Percentiles rank a stretch among this genome's conserved stretches.
These are phyloP conservation scores for Cryphonectria parasitica DNA, from an alignment of 2,329 filamentous ascomycete genomes.

Conservation along the genomic window DNA sequence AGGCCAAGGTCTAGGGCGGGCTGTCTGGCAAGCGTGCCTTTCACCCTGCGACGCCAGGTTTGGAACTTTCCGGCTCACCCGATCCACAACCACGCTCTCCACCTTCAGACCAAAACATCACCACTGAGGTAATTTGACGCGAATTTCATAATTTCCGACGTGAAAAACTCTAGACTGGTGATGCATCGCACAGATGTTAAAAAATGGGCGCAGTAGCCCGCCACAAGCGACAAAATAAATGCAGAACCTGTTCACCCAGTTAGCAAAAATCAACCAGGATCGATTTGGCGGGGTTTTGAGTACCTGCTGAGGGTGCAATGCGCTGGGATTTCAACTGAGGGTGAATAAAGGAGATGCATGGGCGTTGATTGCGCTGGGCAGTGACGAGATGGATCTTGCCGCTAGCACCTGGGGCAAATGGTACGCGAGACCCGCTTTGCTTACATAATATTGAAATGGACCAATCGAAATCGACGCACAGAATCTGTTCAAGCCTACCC, in stretches of 20 bases:
- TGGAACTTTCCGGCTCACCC: constrained; percentile 14
- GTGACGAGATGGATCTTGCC: constrained; percentile 16
- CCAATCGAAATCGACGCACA: constrained; percentile 15
- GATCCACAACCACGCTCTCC: constrained; percentile 26
- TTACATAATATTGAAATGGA: background rate
- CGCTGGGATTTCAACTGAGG: background rate
- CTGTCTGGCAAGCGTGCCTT: constrained; percentile 26
- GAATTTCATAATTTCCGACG: constrained; percentile 4
- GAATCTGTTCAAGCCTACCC: constrained; percentile 11
- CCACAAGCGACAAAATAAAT: background rate
- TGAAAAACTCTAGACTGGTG: constrained; percentile 9
- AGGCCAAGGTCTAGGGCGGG: constrained; percentile 12
- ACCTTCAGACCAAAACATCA: constrained; percentile 17
- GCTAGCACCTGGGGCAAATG: constrained; percentile 10
- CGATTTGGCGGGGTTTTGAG: background rate
- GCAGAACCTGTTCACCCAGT: constrained; percentile 7
- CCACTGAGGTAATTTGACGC: constrained; percentile 13
- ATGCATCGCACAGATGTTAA: constrained; percentile 13
- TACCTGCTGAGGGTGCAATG: constrained; percentile 6
- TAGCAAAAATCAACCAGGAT: constrained; percentile 9
- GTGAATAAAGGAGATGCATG: constrained; percentile 9
- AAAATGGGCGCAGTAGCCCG: background rate
- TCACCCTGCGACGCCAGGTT: constrained; percentile 20
- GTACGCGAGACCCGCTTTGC: background rate
- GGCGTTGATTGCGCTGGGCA: constrained; percentile 6